phyloP scores from a whole-genome alignment of 768 basidiomycete species.

The Neoboletus magnificus region DNA sequence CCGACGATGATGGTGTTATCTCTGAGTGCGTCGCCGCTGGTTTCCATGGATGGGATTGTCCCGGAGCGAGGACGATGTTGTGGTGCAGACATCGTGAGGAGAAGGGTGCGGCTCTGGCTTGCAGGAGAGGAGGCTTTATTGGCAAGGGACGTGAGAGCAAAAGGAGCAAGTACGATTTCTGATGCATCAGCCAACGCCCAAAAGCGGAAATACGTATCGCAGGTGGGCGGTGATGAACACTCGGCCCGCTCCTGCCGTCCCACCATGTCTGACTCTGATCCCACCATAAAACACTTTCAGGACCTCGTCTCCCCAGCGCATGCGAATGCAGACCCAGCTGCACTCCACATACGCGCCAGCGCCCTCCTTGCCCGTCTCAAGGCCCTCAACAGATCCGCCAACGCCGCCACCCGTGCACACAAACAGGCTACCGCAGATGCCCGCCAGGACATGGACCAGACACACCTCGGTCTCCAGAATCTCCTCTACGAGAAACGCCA shows the following conservation, averaged over 20 bases:
- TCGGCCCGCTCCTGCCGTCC: constrained; percentile 9
- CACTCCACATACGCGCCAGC: constrained; percentile 63
- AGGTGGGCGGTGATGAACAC: not conserved
- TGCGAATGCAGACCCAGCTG: constrained; percentile 40
- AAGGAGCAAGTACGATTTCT: not conserved
- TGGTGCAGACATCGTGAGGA: constrained; percentile 25
- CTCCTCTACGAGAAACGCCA: constrained; percentile 86
- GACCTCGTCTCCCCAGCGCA: constrained; percentile 54
- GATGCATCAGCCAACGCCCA: constrained; percentile 17
- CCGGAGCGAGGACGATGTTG: constrained; percentile 64
- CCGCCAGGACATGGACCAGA: constrained; percentile 86
- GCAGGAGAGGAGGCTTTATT: constrained; percentile 15
- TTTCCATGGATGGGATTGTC: constrained; percentile 89
- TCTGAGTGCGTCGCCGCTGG: constrained; percentile 63
- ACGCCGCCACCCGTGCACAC: constrained; percentile 64
- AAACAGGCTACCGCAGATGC: constrained; percentile 72
- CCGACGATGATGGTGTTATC: constrained; percentile 90
- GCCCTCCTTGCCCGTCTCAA: constrained; percentile 80
- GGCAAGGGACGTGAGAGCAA: constrained; percentile 13
- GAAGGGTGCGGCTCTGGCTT: not conserved
- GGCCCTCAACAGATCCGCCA: constrained; percentile 71
- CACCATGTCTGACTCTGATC: constrained; percentile 37
- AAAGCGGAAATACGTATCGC: constrained; percentile 1
- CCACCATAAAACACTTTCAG: constrained; percentile 58
- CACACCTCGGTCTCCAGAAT: constrained; percentile 82